Evolutionary conservation across 2,329 filamentous ascomycete genomes (phyloP), one percentile per base, ranked within the genome.

Genomic region (Curvularia spicifera): DNA sequence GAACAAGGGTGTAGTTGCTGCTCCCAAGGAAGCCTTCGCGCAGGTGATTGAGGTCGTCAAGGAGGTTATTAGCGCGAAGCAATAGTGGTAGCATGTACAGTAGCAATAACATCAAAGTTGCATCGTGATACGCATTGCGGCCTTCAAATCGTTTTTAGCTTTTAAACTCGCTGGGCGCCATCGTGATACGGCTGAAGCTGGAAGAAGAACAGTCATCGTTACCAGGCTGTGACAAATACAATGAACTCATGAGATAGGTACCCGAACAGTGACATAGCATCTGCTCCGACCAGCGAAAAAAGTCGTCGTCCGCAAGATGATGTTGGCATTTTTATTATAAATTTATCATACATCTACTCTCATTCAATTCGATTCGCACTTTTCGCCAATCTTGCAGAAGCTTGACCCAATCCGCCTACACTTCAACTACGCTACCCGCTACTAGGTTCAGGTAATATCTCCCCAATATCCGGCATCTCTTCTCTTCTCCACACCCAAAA

Each of bases 1-100:
- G 71, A 99, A 99, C 80, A 97, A 93, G 83, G 95, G 96, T 40
- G 91, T 99, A 28, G 87, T 99, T 64, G 95, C 94, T 33, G 92
- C 93, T 31, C 91, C 93, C 1, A 87, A 84, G 65, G 86, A 85
- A 33, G 85, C 95, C 26, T 93, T 98, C 74, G 83, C 76, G 26
- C 80, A 89, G 70, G 92, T 98, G 5, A 85, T 98, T 50, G 83
- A 87, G 66, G 94, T 85, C 4, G 95, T 99, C 0, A 91, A 91
- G 80, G 87, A 89, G 68, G 93, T 97, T 22, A 81, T 97, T 64
- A 79, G 63, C 39, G 73, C 70, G 7, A 76, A 76, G 49, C 47
- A 65, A 45, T 60, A 55, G 35, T 24, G 4, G 0, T 22, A 31
- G 44, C 8, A 1, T 53, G 10, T 18, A 22, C 13, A 4, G 20